Evolutionary conservation across 1,284 basidiomycete species (phyloP).

Genomic region (Ustilago trichophora): DNA sequence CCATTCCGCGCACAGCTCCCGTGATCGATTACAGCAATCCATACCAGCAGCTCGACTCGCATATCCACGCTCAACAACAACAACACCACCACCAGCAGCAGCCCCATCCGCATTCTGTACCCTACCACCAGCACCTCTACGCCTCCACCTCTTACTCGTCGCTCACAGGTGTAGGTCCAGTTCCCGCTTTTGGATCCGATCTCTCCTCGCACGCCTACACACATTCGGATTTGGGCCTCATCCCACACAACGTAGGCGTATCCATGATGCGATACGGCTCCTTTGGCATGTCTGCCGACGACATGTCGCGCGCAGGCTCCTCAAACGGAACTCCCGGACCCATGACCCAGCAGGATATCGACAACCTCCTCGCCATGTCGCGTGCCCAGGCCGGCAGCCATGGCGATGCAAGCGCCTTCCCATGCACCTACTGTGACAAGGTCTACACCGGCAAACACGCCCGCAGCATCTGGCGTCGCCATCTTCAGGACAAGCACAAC

Average conservation of each 20-base stretch:
- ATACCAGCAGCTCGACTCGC: constrained; percentile 26
- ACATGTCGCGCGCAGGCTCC: too few relatives aligned
- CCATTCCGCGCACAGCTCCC: constrained; percentile 15
- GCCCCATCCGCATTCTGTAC: too few relatives aligned
- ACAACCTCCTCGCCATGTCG: constrained; percentile 57
- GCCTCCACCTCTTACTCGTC: constrained; percentile 32
- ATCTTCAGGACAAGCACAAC: constrained; percentile 72
- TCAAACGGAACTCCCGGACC: constrained; percentile 26
- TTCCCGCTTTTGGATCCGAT: constrained; percentile 10
- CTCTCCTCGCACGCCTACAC: constrained; percentile 18
- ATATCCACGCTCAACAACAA: constrained; percentile 9
- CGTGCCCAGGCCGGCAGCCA: constrained; percentile 50
- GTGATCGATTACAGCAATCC: constrained; percentile 30
- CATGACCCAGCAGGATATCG: constrained; percentile 51
- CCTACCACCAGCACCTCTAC: too few relatives aligned
- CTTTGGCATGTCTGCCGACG: constrained; percentile 23
- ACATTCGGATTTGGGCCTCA: constrained; percentile 29
- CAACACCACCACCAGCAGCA: background rate
- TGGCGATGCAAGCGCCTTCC: constrained; percentile 59
- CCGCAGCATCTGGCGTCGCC: constrained; percentile 71
- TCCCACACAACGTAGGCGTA: constrained; percentile 7
- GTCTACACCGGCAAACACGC: constrained; percentile 71
- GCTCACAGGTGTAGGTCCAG: constrained; percentile 13
- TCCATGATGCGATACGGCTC: constrained; percentile 44
- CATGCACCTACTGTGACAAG: constrained; percentile 69